Conservation (phyloP, 805 yeast species). For the Hanseniaspora valbyensis region DNA sequence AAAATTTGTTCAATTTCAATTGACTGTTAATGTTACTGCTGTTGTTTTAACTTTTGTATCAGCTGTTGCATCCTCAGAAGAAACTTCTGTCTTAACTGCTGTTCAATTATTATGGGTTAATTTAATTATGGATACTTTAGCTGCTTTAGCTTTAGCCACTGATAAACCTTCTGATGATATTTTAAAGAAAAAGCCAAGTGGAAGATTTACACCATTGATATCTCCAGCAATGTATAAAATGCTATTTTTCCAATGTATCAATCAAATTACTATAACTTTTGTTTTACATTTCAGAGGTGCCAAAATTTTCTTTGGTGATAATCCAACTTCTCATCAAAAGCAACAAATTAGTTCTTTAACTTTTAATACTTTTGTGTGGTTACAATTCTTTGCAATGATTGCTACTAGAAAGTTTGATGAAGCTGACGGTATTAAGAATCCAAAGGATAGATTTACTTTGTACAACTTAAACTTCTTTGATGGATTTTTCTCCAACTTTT, state of each 20-base stretch:
- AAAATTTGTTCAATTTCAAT: slow-evolving; percentile 90
- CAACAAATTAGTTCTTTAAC: slow-evolving; percentile 71
- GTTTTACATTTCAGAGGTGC: slow-evolving; percentile 70
- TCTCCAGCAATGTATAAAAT: slow-evolving; percentile 95
- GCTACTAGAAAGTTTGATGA: slow-evolving; percentile 87
- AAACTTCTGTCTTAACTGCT: slow-evolving; percentile 84
- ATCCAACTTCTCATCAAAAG: slow-evolving; percentile 34
- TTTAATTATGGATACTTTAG: slow-evolving; percentile 94
- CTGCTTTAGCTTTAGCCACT: slow-evolving; percentile 94
- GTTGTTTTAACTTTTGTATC: slow-evolving; percentile 86
- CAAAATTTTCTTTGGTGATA: slow-evolving; percentile 38
- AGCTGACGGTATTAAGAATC: slow-evolving; percentile 52
- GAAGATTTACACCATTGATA: slow-evolving; percentile 67
- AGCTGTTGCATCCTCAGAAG: slow-evolving; percentile 73
- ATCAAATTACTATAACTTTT: slow-evolving; percentile 73
- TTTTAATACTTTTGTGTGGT: slow-evolving; percentile 94
- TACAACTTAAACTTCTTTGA: slow-evolving; percentile 72
- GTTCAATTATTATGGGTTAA: slow-evolving; percentile 97
- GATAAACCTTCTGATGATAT: slow-evolving; percentile 86
- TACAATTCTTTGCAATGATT: slow-evolving; percentile 87
- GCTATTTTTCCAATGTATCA: slow-evolving; percentile 77
- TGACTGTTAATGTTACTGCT: slow-evolving; percentile 96
- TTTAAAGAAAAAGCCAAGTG: slow-evolving; percentile 71
- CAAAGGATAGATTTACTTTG: slow-evolving; percentile 47
- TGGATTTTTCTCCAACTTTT: slow-evolving; percentile 71